Conservation (phyloP, 164 flowering plant genomes). For the Vitis rupestris region DNA sequence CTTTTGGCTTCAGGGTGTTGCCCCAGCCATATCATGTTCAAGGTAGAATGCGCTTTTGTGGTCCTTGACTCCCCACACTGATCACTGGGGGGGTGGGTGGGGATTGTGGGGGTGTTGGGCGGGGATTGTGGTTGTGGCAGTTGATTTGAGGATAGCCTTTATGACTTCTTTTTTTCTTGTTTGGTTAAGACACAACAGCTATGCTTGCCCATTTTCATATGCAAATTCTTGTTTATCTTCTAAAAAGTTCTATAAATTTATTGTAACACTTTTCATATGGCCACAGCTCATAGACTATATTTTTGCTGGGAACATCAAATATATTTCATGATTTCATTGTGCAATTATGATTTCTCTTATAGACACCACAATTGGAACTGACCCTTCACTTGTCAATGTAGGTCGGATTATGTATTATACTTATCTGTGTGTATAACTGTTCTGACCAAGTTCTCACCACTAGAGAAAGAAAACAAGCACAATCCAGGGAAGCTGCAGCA, state of each 20-base stretch:
- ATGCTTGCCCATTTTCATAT: too few species aligned
- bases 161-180: too few species aligned
- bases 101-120: too few species aligned
- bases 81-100: too few species aligned
- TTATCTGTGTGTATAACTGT: slow-evolving; percentile 81
- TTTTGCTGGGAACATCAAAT: too few species aligned
- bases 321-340: not conserved
- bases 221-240: too few species aligned
- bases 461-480: slow-evolving; percentile 75
- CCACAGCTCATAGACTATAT: not conserved
- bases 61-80: not conserved
- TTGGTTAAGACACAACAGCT: too few species aligned
- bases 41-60: not conserved
- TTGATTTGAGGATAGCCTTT: too few species aligned
- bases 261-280: not conserved
- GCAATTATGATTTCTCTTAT: not conserved
- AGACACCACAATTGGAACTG: not conserved
- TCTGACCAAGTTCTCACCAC: slow-evolving; percentile 95
- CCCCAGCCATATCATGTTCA: not conserved
- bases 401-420: slow-evolving; percentile 69
- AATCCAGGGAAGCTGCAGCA: slow-evolving; percentile 88
- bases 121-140: too few species aligned
- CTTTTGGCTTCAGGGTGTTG: not conserved
- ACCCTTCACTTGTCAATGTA: slow-evolving; percentile 28
- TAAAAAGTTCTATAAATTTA: too few species aligned